A percentile compares a stretch with the other conserved stretches of the same genome.
Conservation (phyloP, 306 rosid species). For the Hippophae gyantsensis region DNA sequence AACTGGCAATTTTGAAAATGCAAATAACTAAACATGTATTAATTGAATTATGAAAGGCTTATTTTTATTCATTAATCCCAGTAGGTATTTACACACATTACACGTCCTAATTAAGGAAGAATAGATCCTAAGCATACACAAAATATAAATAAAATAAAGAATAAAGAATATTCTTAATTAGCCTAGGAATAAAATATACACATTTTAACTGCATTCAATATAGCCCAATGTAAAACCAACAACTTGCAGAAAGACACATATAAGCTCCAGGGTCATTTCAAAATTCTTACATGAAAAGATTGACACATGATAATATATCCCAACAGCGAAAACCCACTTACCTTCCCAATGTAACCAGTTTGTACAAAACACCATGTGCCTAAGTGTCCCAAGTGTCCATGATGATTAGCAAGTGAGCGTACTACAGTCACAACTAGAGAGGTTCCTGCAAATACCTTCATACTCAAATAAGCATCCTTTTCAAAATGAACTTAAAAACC, state of each 20-base stretch:
- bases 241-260: neutral
- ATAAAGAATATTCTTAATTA: too few species aligned
- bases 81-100: too few species aligned
- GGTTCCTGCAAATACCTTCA: constrained; percentile 41
- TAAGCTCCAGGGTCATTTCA: neutral
- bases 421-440: constrained; percentile 81
- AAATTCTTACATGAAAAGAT: constrained; percentile 6
- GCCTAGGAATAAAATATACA: too few species aligned
- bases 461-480: constrained; percentile 17
- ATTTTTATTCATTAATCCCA: too few species aligned
- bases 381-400: constrained; percentile 38
- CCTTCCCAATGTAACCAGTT: constrained; percentile 85
- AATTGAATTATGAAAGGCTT: too few species aligned
- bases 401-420: constrained; percentile 84
- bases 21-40: neutral
- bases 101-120: too few species aligned
- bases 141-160: too few species aligned
- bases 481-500: constrained; percentile 9
- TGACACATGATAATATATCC: neutral
- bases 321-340: constrained; percentile 21
- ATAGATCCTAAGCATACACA: too few species aligned
- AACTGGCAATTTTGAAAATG: neutral
- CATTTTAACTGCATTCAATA: neutral
- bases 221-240: neutral
- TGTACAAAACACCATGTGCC: constrained; percentile 78